A percentile compares a stretch with the other conserved stretches of the same genome.
Conservation (phyloP, 441 rosid species). For the Eugenia klotzschiana region DNA sequence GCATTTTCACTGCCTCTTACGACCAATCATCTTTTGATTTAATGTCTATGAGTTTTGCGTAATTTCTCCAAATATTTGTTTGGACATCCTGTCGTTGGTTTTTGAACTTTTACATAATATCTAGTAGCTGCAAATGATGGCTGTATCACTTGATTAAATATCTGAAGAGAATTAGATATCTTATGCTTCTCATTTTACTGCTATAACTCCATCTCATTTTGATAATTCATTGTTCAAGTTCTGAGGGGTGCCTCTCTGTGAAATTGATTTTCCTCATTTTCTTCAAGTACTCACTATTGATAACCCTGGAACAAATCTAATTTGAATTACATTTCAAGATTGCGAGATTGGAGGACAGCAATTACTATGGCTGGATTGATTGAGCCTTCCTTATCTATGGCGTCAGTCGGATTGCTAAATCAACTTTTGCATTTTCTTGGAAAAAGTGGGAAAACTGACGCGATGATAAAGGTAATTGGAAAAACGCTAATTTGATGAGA, state of each 20-base stretch:
- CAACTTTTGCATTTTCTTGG: conserved; percentile 72
- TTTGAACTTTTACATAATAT: not conserved
- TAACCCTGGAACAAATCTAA: not conserved
- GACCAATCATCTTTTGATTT: not conserved
- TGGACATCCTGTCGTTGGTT: not conserved
- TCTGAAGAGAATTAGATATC: not conserved
- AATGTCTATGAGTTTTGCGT: not conserved
- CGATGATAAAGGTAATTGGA: conserved; percentile 60
- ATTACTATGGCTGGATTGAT: conserved; percentile 36
- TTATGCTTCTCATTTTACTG: not conserved
- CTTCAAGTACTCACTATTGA: not conserved
- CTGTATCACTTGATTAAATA: not conserved
- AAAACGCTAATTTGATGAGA: not conserved
- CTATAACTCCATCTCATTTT: not conserved
- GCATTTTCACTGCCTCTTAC: not conserved
- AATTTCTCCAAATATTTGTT: not conserved
- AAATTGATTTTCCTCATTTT: not conserved
- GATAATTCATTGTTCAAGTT: not conserved
- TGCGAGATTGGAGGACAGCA: conserved; percentile 63
- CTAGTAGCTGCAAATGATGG: not conserved
- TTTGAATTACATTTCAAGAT: conserved; percentile 18
- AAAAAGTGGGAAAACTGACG: conserved; percentile 69
- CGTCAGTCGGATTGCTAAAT: conserved; percentile 56
- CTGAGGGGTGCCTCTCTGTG: not conserved
- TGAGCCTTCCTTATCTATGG: conserved; percentile 45